These are phyloP conservation scores for Brasenia schreberi DNA, from an alignment of 164 flowering plant species.

Conservation along the genomic window DNA sequence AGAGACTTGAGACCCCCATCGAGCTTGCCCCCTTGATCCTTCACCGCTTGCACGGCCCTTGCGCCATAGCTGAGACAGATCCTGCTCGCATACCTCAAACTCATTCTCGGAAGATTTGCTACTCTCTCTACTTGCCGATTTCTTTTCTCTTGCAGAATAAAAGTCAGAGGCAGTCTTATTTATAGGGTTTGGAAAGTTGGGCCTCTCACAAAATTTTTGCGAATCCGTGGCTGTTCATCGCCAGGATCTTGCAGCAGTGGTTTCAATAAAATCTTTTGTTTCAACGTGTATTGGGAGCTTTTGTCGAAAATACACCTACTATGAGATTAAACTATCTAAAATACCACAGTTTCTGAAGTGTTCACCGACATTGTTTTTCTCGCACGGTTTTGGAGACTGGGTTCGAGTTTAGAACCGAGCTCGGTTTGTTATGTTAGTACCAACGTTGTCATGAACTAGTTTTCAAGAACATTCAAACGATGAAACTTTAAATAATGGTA, in stretches of 20 bases:
- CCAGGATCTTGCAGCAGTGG: neutral
- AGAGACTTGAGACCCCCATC: neutral
- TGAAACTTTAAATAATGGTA: too few relatives aligned
- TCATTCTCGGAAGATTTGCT: neutral
- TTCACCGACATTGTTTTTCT: too few relatives aligned
- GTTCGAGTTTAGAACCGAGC: too few relatives aligned
- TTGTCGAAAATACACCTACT: too few relatives aligned
- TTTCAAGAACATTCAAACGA: too few relatives aligned
- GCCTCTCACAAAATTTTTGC: neutral
- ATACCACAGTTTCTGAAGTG: too few relatives aligned
- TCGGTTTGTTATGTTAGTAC: too few relatives aligned
- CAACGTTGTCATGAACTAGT: too few relatives aligned
- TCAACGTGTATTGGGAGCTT: neutral
- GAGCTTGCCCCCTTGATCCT: neutral
- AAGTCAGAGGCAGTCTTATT: neutral
- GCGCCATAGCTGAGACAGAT: neutral
- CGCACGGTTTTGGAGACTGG: too few relatives aligned
- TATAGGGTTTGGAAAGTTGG: neutral
- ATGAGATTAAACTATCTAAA: too few relatives aligned
- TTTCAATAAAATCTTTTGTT: neutral
- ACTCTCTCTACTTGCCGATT: neutral
- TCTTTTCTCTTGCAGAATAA: neutral
- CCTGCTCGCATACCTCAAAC: neutral
- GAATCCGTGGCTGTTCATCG: neutral
- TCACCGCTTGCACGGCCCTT: neutral